Evolutionary conservation across 306 rosid species (phyloP).

Genomic region (Lagenaria siceraria): DNA sequence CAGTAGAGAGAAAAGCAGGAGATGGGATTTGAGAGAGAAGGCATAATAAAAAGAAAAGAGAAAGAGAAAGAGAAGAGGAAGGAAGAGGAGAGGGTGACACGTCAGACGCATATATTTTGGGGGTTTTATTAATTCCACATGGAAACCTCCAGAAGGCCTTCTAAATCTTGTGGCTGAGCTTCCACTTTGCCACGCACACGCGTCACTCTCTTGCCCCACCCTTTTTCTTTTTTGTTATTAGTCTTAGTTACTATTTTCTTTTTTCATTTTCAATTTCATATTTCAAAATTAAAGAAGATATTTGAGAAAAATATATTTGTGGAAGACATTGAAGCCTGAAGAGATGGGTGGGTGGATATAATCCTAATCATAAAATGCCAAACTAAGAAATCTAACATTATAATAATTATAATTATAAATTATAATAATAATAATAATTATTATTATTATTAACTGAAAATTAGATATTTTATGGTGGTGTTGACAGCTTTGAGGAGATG

Average conservation of each 20-base stretch:
- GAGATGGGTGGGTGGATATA: background rate
- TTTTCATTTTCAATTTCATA: background rate
- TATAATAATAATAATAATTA: too few species aligned
- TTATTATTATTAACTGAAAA: background rate
- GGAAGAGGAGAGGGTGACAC: constrained; percentile 29
- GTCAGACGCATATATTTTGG: constrained; percentile 16
- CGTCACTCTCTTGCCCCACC: constrained; percentile 14
- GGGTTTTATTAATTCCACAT: background rate
- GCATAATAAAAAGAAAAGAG: background rate
- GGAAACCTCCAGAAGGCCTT: constrained; percentile 42
- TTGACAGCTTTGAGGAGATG: background rate
- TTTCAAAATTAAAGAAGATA: background rate
- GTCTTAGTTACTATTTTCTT: too few species aligned
- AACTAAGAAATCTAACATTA: background rate
- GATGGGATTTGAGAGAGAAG: background rate
- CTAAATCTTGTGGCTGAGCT: constrained; percentile 60
- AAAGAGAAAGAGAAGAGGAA: background rate
- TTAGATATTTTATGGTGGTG: background rate
- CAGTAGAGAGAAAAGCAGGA: background rate
- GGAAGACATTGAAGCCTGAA: background rate
- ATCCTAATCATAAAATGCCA: background rate
- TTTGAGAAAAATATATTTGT: background rate
- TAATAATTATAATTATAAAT: too few species aligned
- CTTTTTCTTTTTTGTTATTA: background rate
- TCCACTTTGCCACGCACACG: constrained; percentile 29